Percentiles rank a stretch among this genome's conserved stretches.
Conservation (phyloP, 164 flowering plant genomes). For the Vitis labrusca region DNA sequence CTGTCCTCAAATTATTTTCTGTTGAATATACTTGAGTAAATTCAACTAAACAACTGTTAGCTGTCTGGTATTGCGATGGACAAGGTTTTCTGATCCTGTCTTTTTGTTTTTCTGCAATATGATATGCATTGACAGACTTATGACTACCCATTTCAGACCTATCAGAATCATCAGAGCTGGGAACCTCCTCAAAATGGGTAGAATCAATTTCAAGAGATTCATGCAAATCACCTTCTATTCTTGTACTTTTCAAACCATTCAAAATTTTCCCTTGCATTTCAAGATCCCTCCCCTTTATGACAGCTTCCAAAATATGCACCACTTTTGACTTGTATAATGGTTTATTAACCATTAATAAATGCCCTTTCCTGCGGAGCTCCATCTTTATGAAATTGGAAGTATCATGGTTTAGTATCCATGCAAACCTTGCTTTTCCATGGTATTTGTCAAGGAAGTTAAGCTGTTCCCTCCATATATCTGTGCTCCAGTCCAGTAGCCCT, state of each 20-base stretch:
- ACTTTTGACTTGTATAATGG: slow-evolving; percentile 87
- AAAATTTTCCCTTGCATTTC: slow-evolving; percentile 33
- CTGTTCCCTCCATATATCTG: slow-evolving; percentile 89
- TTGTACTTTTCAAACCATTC: slow-evolving; percentile 21
- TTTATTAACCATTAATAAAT: slow-evolving; percentile 68
- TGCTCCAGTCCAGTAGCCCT: slow-evolving; percentile 76
- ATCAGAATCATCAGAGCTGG: slow-evolving; percentile 73
- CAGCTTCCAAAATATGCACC: slow-evolving; percentile 75
- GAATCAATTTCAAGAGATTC: slow-evolving; percentile 74
- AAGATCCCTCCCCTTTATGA: slow-evolving; percentile 42
- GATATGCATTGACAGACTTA: slow-evolving; percentile 14
- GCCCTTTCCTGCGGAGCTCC: slow-evolving; percentile 80
- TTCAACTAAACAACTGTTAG: slow-evolving; percentile 28
- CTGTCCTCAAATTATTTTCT: slow-evolving; percentile 18
- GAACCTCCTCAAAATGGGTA: slow-evolving; percentile 35
- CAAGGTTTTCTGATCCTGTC: slow-evolving; percentile 19
- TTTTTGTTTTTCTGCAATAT: slow-evolving; percentile 19
- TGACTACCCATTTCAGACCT: slow-evolving; percentile 29
- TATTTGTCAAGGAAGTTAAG: slow-evolving; percentile 69
- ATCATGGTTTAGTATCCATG: slow-evolving; percentile 89
- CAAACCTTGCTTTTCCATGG: slow-evolving; percentile 60
- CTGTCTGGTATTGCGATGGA: slow-evolving; percentile 16
- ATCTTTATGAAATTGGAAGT: slow-evolving; percentile 64
- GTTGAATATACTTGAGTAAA: slow-evolving; percentile 20
- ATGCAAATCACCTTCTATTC: slow-evolving; percentile 35